Evolutionary conservation across 2,329 filamentous ascomycete genomes (phyloP).

Genomic region (Lasiodiplodia sp.): DNA sequence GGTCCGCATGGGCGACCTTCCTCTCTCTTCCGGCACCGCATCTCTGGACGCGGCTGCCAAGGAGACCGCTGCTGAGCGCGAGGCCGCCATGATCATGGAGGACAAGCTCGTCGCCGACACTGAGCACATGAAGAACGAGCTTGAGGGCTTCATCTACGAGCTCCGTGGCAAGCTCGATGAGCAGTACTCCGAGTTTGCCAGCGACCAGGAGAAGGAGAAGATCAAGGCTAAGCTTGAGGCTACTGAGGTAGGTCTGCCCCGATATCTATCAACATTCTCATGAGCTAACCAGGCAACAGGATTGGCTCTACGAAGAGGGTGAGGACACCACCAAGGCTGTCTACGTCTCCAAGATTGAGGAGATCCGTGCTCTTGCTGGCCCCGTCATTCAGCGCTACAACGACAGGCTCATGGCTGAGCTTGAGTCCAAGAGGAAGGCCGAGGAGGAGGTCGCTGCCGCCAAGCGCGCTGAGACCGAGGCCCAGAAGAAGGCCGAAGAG

Average conservation of each 20-base stretch:
- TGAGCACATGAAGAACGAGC: conserved; percentile 99
- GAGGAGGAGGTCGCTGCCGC: conserved; percentile 72
- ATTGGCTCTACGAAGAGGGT: conserved; percentile 98
- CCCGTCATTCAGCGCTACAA: conserved; percentile 94
- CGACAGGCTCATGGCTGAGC: conserved; percentile 90
- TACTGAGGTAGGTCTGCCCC: conserved; percentile 74
- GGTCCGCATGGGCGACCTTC: conserved; percentile 94
- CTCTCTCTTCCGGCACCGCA: conserved; percentile 82
- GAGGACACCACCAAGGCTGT: conserved; percentile 93
- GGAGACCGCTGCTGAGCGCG: conserved; percentile 76
- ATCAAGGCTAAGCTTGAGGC: conserved; percentile 82
- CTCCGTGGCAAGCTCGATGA: conserved; percentile 94
- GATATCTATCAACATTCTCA: background rate
- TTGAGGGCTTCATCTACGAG: conserved; percentile 97
- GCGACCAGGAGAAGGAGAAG: conserved; percentile 89
- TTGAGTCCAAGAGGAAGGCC: conserved; percentile 71
- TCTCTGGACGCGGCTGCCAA: conserved; percentile 76
- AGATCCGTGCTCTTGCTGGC: conserved; percentile 88
- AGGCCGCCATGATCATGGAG: conserved; percentile 92
- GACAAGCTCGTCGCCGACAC: conserved; percentile 98
- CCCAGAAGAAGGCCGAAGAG: conserved; percentile 77
- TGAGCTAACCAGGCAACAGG: conserved; percentile 60
- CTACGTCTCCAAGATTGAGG: conserved; percentile 94
- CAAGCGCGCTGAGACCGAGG: conserved; percentile 70
- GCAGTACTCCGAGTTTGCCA: conserved; percentile 86